Base-by-base conservation (phyloP, 108 stramenopile genomes). In the Stephanodiscus triporus region DNA sequence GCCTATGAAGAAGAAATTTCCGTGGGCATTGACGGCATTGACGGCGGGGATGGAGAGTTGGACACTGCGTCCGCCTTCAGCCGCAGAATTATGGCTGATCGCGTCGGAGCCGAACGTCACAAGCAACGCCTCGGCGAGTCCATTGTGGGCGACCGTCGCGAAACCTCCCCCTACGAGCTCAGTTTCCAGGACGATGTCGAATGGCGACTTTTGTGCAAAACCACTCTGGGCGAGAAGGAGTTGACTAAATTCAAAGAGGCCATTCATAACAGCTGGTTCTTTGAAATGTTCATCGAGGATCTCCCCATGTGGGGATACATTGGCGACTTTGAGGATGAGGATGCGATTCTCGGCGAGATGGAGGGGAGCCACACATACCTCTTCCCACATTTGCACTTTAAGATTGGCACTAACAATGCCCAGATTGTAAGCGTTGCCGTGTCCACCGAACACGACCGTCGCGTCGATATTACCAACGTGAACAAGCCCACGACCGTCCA, bases 271-370 rank as follows among this genome's bases (percentile, higher is more conserved):
- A 90, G 91, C 70, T 98, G 96, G 80, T 98, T 96, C 85, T 99
- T 97, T 80, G 99, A 99, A 87, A 91, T 99, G 91, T 95, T 98
- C 67, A 81, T 99, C 26, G 99, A 99, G 77, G 97, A 97, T 84
- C 85, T 99, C 20, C 97, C 99, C 37, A 93, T 98, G 94, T 98
- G 96, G 96, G 97, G 97, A 53, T 99, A 93, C 75, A 70, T 97
- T 43, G 97, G 97, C 17, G 95, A 95, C 48, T 81, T 86, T 36
- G 82, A 80, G 34, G 84, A 89, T 23, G 92, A 92, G 66, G 92
- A 96, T 85, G 81, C 71, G 16, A 82, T 95, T 65, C 63, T 94
- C 62, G 94, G 91, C 27, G 86, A 94, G 66, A 75, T 76, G 47
- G 83, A 92, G 53, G 88, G 83, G 42, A 84, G 80, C 60, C 82